These are phyloP conservation scores for Lodderomyces elongisporus DNA, from an alignment of 1,139 yeast genomes.

Conservation along the genomic window DNA sequence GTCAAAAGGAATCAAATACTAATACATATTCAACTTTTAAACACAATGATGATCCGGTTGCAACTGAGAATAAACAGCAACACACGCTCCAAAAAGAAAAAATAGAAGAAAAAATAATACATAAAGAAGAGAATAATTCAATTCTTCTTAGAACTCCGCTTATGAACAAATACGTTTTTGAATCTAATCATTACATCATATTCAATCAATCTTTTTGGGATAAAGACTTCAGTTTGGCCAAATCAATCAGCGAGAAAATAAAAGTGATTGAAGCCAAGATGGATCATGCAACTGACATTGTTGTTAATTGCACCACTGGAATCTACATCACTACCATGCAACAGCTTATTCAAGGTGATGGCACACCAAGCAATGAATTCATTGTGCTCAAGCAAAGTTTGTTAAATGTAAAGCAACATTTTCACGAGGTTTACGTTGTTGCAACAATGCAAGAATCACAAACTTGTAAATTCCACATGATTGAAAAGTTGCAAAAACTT, in stretches of 20 bases:
- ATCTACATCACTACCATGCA: slow-evolving; percentile 6
- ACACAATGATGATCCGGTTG: no score
- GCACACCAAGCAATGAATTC: slow-evolving; percentile 3
- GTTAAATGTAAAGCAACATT: slow-evolving; percentile 5
- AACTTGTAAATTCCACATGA: slow-evolving; percentile 7
- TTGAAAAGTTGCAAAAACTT: no score
- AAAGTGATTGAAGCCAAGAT: slow-evolving; percentile 7
- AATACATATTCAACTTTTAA: no score
- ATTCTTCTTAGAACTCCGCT: no score
- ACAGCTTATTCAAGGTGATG: slow-evolving; percentile 8
- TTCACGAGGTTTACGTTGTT: slow-evolving; percentile 6
- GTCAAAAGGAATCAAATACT: no score
- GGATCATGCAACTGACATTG: slow-evolving; percentile 8
- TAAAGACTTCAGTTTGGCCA: slow-evolving; percentile 5
- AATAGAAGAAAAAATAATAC: no score
- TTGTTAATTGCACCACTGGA: slow-evolving; percentile 10
- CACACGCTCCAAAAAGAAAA: no score
- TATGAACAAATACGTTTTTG: no score
- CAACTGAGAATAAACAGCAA: no score
- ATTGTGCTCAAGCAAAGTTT: slow-evolving; percentile 7
- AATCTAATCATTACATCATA: slow-evolving; percentile 6
- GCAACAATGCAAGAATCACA: slow-evolving; percentile 3
- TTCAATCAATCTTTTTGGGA: slow-evolving; percentile 9
- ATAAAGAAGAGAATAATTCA: no score
- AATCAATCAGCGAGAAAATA: slow-evolving; percentile 2